Percentiles rank a stretch among this genome's conserved stretches.
These are phyloP conservation scores for Mortierella polycephala DNA, from an alignment of 371 early-diverging fungal species.

Conservation along the genomic window DNA sequence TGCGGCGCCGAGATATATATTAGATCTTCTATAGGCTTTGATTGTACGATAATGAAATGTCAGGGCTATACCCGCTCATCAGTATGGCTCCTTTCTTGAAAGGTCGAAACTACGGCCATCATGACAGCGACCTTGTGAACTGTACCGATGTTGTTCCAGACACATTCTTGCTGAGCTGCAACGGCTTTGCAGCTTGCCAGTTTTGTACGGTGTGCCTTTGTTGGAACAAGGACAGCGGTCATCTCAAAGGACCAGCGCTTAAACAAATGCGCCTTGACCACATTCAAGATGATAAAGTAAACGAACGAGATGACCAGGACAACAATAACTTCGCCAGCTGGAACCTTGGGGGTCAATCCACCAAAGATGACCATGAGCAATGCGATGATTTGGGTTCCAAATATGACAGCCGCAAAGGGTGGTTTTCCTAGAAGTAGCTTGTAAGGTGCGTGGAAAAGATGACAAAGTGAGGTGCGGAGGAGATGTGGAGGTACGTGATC, in stretches of 20 bases:
- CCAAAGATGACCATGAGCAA: constrained; percentile 88
- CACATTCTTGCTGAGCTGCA: constrained; percentile 47
- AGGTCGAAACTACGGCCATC: constrained; percentile 35
- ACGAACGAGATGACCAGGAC: constrained; percentile 65
- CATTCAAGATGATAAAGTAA: constrained; percentile 77
- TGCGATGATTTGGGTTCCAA: constrained; percentile 92
- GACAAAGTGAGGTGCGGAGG: constrained; percentile 92
- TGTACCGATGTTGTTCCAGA: constrained; percentile 26
- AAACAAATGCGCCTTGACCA: constrained; percentile 80
- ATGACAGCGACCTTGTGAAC: constrained; percentile 47
- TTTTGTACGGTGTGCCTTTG: constrained; percentile 67
- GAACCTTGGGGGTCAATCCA: constrained; percentile 62
- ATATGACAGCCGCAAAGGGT: constrained; percentile 88
- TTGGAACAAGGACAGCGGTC: constrained; percentile 77
- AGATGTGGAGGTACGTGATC: constrained; percentile 88
- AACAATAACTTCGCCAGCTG: constrained; percentile 58
- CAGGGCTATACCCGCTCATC: too few species aligned
- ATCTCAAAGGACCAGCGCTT: constrained; percentile 75
- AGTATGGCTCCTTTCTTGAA: constrained; percentile 11
- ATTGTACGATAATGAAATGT: too few species aligned
- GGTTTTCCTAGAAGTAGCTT: constrained; percentile 87
- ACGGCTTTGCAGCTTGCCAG: constrained; percentile 61
- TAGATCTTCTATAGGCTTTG: too few species aligned
- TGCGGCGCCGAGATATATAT: too few species aligned
- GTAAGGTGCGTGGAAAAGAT: constrained; percentile 93